Percentiles rank a stretch among this genome's conserved stretches.
Conservation (phyloP, 768 basidiomycete genomes). For the Leccinum olivaceopallidum region DNA sequence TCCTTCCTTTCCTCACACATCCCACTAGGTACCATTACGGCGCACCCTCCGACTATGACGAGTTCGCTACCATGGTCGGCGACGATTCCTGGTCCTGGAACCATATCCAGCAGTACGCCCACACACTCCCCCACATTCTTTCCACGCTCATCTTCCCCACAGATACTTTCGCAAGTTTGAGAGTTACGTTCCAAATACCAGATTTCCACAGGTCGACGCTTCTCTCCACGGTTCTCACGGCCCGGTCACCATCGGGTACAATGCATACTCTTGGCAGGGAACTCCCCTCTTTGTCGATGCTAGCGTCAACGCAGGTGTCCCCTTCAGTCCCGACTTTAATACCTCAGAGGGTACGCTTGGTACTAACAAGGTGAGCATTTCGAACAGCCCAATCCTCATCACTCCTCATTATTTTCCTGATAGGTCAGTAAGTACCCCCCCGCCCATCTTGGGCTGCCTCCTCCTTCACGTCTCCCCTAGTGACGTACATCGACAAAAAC, state of each 20-base stretch:
- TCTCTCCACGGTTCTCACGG: conserved; percentile 50
- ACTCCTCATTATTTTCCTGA: neutral
- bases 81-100: conserved; percentile 59
- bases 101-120: conserved; percentile 47
- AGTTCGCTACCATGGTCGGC: conserved; percentile 56
- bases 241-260: conserved; percentile 61
- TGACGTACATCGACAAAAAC: conserved; percentile 63
- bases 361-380: conserved; percentile 51
- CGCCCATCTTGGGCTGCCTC: accelerated
- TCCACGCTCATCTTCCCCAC: neutral
- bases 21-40: conserved; percentile 52
- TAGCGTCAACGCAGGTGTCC: conserved; percentile 51
- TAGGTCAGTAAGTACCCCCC: conserved; percentile 43
- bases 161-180: conserved; percentile 79
- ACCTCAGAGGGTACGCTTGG: conserved; percentile 58
- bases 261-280: conserved; percentile 44
- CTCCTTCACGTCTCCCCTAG: conserved; percentile 35
- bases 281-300: conserved; percentile 56
- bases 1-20: conserved; percentile 9
- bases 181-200: conserved; percentile 49
- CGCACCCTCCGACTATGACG: conserved; percentile 67
- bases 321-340: conserved; percentile 56
- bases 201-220: conserved; percentile 50
- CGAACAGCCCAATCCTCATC: neutral
- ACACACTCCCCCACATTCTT: neutral